These are phyloP conservation scores for Ascoidea asiatica DNA, from an alignment of 805 yeast species.

Conservation along the genomic window DNA sequence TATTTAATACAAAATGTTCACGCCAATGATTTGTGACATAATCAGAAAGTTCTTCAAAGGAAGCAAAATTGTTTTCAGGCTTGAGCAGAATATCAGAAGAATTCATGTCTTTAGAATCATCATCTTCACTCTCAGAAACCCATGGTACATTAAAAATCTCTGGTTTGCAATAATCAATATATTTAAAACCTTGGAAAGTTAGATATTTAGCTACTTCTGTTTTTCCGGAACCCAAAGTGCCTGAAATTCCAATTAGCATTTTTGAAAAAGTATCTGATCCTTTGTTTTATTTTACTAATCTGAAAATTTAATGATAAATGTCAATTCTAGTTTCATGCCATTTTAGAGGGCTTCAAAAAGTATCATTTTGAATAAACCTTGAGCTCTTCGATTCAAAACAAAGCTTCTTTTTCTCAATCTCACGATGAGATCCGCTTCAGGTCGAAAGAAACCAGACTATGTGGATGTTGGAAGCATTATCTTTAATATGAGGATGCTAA, in stretches of 20 bases:
- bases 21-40: slow-evolving; percentile 59
- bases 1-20: slow-evolving; percentile 42
- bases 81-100: slow-evolving; percentile 3
- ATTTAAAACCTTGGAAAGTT: slow-evolving; percentile 36
- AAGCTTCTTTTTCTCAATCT: no score
- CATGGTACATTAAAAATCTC: slow-evolving; percentile 12
- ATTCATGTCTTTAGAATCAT: slow-evolving; percentile 5
- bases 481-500: no score
- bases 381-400: no score
- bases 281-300: not conserved
- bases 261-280: not conserved
- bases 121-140: slow-evolving; percentile 10
- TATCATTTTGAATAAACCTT: no score
- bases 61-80: slow-evolving; percentile 21
- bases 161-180: slow-evolving; percentile 15
- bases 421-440: no score
- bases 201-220: slow-evolving; percentile 49
- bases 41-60: slow-evolving; percentile 33
- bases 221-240: slow-evolving; percentile 55
- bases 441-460: no score
- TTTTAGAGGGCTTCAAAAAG: no score
- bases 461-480: no score
- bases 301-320: no score
- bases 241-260: slow-evolving; percentile 70
- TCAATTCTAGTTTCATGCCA: no score